Base-by-base conservation (phyloP, 805 yeast genomes). In the Millerozyma miso region DNA sequence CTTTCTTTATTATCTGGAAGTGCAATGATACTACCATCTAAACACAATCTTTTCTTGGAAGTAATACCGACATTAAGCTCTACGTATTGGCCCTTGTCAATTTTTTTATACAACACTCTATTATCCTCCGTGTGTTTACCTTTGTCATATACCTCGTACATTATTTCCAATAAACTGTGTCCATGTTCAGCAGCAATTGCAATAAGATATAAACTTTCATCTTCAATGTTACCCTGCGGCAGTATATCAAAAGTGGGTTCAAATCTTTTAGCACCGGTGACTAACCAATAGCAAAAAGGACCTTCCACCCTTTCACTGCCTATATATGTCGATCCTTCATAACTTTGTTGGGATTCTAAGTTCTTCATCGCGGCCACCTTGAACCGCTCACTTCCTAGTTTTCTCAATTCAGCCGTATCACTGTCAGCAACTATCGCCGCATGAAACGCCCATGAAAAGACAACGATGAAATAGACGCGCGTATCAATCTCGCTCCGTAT, bases 381-480 rank as follows among this genome's bases (percentile, higher is more conserved):
- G 60, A 90, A 90, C 42, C 96, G 64, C 34, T 79, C 78, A 4
- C 69, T 54, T 1, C 96, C 97, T 46, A 73, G 67, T 39, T 70
- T 69, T 20, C 89, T 69, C 58, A 84, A 63, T 50, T 83, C 84
- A 0, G 83, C 80, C 0, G 81, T 71, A 49, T 88, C 91, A 40
- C 90, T 79, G 43, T 84, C 84, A 23, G 90, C 90, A 1, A 90
- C 89, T 39, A 90, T 62, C 3, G 89, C 78, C 2, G 97, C 88
- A 62, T 90, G 97, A 48, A 88, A 77, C 0, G 84, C 95, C 87
- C 95, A 81, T 0, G 96, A 85, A 0, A 80, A 71, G 7, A 89
- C 95, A 2, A 87, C 87, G 14, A 76, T 45, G 55, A 81, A 69
- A 40, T 55, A 52, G n/a, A 62, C 47, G 5, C 64, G 59, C 14